Evolutionary conservation across 208 protist genomes (phyloP), one percentile per base, ranked within the genome.

Genomic region (Crithidia bombi): DNA sequence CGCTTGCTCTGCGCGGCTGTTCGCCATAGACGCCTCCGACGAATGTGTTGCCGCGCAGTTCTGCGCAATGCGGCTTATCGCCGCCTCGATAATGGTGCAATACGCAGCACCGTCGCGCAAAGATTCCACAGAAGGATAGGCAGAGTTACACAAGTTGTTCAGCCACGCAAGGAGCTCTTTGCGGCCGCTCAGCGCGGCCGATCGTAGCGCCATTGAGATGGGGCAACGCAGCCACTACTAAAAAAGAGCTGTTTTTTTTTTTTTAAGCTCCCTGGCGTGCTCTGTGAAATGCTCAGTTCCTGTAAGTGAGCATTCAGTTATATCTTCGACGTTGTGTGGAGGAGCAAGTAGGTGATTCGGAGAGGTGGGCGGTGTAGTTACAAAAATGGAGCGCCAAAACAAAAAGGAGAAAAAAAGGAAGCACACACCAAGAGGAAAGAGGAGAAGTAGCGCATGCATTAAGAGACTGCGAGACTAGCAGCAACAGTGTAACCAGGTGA

Each of bases 51-150:
- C 61, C 4, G 44, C 51, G 44, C 79, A 87, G 55, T 93, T 93
- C 33, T 89, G 73, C 5, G 86, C 79, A 28, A 91, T 84, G 41
- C 86, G 83, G 56, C 50, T 79, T 5, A 82, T 66, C 19, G 86
- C 75, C 25, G 91, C 91, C 63, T 96, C 88, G 23, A 93, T 61
- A 41, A 93, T 63, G 23, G 88, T 91, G 67, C 83, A 93, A 70
- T 96, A 96, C 4, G 91, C 87, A 0, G 82, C 86, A 0, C 88
- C 88, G 61, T 96, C 91, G 47, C 91, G 86, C 12, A 96, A 56
- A 19, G 85, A 93, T 65, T 92, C 87, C 23, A 96, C 81, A 1
- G 84, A 75, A 3, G 91, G 91, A 44, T 96, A 96, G 30, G 91
- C 78, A 11, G 88, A 62, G 32, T 75, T 80, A 67, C 91, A 96